Evolutionary conservation across 2,329 filamentous ascomycete genomes (phyloP).

Genomic region (Davidsoniella eucalypti): DNA sequence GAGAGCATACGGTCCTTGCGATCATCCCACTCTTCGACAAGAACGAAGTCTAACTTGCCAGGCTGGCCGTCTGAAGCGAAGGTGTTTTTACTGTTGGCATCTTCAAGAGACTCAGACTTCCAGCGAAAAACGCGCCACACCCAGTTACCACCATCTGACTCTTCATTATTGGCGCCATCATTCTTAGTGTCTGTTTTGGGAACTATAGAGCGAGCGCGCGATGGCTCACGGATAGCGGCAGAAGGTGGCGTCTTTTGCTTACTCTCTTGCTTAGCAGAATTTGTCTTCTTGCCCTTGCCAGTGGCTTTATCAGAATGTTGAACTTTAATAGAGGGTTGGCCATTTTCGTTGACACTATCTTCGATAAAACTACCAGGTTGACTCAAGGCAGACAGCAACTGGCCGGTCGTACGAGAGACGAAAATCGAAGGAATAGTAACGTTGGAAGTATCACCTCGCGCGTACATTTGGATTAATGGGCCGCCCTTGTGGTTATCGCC

Average conservation of each 20-base stretch:
- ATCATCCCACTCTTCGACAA: too few species aligned
- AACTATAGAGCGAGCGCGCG: too few species aligned
- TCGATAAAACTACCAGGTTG: constrained; percentile 51
- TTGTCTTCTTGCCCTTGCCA: constrained; percentile 17
- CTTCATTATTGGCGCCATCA: constrained; percentile 15
- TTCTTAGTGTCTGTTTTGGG: too few species aligned
- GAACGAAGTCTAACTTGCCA: background rate
- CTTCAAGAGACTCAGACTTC: constrained; percentile 12
- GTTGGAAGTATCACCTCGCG: constrained; percentile 89
- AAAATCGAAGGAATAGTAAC: constrained; percentile 89
- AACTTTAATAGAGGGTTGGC: constrained; percentile 37
- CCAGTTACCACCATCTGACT: constrained; percentile 23
- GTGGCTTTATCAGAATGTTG: constrained; percentile 28
- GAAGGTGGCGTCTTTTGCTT: too few species aligned
- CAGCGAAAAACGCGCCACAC: constrained; percentile 27
- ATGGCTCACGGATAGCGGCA: too few species aligned
- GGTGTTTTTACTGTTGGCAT: background rate
- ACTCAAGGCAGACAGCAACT: constrained; percentile 75
- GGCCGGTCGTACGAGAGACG: constrained; percentile 85
- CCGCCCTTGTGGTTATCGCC: constrained; percentile 85
- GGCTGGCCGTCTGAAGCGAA: background rate
- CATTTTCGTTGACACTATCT: constrained; percentile 42
- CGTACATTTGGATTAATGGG: constrained; percentile 91
- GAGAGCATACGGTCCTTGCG: background rate
- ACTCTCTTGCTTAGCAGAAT: too few species aligned